Evolutionary conservation across 1,139 yeast genomes (phyloP).

Genomic region (Candida neerlandica): DNA sequence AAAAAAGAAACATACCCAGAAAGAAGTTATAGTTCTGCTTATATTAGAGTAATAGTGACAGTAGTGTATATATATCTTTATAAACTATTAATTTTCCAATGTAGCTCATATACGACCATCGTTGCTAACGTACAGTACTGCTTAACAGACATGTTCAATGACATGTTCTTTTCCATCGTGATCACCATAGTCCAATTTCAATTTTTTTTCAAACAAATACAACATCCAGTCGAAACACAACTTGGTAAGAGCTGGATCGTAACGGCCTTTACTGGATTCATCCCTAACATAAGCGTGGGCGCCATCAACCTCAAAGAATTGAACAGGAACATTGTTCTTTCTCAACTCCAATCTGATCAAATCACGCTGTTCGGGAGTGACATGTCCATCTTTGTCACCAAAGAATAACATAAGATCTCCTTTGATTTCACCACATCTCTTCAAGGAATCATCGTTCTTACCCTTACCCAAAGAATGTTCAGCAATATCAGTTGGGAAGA

Average conservation of each 20-base stretch:
- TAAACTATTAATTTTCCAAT: too few relatives aligned
- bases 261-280: constrained; percentile 76
- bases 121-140: too few relatives aligned
- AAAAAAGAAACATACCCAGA: too few relatives aligned
- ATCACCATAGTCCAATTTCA: constrained; percentile 69
- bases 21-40: too few relatives aligned
- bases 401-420: constrained; percentile 70
- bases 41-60: too few relatives aligned
- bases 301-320: constrained; percentile 73
- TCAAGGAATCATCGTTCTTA: constrained; percentile 63
- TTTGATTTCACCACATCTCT: constrained; percentile 53
- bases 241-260: constrained; percentile 73
- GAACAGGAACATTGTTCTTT: constrained; percentile 60
- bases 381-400: constrained; percentile 81
- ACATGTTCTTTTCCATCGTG: constrained; percentile 50
- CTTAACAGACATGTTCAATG: constrained; percentile 66
- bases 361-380: constrained; percentile 77
- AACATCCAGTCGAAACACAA: constrained; percentile 67
- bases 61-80: too few relatives aligned
- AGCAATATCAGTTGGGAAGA: constrained; percentile 83
- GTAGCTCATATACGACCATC: too few relatives aligned
- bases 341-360: constrained; percentile 66
- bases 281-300: constrained; percentile 83
- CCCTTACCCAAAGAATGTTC: constrained; percentile 65
- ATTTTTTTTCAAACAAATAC: constrained; percentile 70